Evolutionary conservation across 2,329 filamentous ascomycete genomes (phyloP), one percentile per base, ranked within the genome.

Genomic region (Nemania sp.): DNA sequence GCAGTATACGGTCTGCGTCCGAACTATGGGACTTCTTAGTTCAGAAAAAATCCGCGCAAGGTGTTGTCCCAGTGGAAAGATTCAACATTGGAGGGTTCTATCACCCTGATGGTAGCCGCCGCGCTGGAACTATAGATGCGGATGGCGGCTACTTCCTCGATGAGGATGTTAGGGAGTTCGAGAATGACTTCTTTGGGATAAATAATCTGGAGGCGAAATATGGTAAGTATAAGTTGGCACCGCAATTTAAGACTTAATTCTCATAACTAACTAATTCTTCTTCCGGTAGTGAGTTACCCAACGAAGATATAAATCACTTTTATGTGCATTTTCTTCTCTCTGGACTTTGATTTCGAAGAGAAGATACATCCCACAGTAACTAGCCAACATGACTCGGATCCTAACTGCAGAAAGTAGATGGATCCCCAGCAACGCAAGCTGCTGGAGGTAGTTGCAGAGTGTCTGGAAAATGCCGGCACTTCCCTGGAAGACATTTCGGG

Each of bases 371-470:
- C n/a, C n/a, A n/a, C n/a, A n/a, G n/a, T n/a, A n/a, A n/a, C n/a
- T n/a, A n/a, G n/a, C n/a, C n/a, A n/a, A 35, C 32, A 35, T 35
- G 11, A 35, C 5, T 35, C 32, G 32, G 32, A 6, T 35, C 11
- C 32, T 35, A 35, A 35, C 32, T 35, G n/a, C n/a, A n/a, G 13
- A 43, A 43, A 43, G 38, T 13, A 43, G 38, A 43, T 43, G 38
- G 78, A 80, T 22, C 76, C 78, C 6, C 73, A 76, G 51, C 79
- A 79, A 27, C 73, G 78, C 1, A 69, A 77, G 24, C 69, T 79
- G 2, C 73, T 79, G 2, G 80, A 82, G 58, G 76, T 76, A 0
- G 75, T 79, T 0, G 81, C 77, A 62, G 79, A 82, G 54, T 70
- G 69, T 20, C 43, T 75, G 8, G 72, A 74, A 26, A 70, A 60